These are phyloP conservation scores for Lasiosphaeria ovina DNA, from an alignment of 495 filamentous ascomycete genomes.

Conservation along the genomic window DNA sequence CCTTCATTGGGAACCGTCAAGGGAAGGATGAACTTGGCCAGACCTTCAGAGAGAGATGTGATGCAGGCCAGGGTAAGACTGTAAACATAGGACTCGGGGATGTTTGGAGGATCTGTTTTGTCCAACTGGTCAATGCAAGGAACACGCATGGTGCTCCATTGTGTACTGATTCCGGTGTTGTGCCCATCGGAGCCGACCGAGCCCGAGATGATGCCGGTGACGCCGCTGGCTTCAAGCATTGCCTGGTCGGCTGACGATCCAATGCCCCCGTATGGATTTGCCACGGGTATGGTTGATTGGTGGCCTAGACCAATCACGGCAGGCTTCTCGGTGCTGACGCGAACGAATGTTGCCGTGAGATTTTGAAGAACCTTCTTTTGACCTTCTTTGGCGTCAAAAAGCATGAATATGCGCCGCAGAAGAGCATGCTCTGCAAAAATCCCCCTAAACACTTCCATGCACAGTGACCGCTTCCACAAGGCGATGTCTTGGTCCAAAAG, in stretches of 20 bases:
- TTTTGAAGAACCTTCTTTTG: constrained; percentile 76
- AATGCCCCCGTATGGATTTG: constrained; percentile 37
- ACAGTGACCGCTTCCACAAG: constrained; percentile 81
- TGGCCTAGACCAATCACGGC: constrained; percentile 79
- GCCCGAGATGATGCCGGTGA: constrained; percentile 82
- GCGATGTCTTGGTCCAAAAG: constrained; percentile 81
- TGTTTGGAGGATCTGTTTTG: constrained; percentile 76
- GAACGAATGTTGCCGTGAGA: constrained; percentile 78
- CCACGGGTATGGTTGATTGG: constrained; percentile 74
- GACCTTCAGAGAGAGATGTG: constrained; percentile 79
- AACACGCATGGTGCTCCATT: constrained; percentile 86
- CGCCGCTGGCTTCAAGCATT: constrained; percentile 80
- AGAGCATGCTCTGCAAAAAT: constrained; percentile 77
- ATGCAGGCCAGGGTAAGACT: constrained; percentile 85
- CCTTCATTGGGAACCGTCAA: constrained; percentile 70
- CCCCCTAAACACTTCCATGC: constrained; percentile 85
- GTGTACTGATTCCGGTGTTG: constrained; percentile 75
- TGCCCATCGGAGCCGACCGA: constrained; percentile 63
- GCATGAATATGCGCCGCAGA: constrained; percentile 73
- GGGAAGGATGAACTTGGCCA: constrained; percentile 90
- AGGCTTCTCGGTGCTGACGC: constrained; percentile 87
- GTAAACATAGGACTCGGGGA: constrained; percentile 94
- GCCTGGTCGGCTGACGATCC: constrained; percentile 67
- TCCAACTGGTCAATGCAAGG: constrained; percentile 93
- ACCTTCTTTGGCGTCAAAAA: constrained; percentile 72